Percentiles rank a stretch among this genome's conserved stretches.
Conservation (phyloP, 345 rosid species). For the Citrus sp. region DNA sequence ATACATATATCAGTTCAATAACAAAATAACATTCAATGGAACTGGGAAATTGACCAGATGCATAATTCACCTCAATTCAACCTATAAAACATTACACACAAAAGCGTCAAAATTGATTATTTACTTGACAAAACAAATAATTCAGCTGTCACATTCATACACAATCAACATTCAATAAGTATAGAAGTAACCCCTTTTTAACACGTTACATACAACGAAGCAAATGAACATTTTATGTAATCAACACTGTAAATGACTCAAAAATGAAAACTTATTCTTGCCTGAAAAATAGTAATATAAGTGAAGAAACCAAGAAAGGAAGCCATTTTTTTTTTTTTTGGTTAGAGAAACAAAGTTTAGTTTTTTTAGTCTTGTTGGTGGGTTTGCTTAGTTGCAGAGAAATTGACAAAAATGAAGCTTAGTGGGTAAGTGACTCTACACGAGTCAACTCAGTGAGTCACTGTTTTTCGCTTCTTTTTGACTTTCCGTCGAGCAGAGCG, state of each 20-base stretch:
- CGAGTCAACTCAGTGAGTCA: conserved; percentile 6
- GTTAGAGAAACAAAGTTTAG: not conserved
- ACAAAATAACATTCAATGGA: not conserved
- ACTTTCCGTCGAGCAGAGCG: no score
- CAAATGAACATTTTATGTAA: not conserved
- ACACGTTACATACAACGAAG: not conserved
- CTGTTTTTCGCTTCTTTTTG: not conserved
- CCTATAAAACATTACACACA: not conserved
- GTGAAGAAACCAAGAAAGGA: conserved; percentile 15
- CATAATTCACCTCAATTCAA: not conserved
- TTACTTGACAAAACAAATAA: not conserved
- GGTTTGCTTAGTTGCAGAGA: not conserved
- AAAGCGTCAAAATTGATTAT: not conserved
- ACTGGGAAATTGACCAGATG: not conserved
- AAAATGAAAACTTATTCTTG: not conserved
- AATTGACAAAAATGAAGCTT: not conserved
- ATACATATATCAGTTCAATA: conserved; percentile 10
- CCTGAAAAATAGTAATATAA: conserved; percentile 34
- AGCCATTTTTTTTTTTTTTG: conserved; percentile 16
- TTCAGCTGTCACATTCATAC: not conserved
- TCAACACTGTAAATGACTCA: not conserved
- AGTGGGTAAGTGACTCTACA: not conserved
- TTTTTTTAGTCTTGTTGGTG: not conserved
- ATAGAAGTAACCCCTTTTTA: not conserved
- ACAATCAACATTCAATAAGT: not conserved